Evolutionary conservation across 1,284 basidiomycete genomes (phyloP).

Genomic region (Sphagnurus paluster): DNA sequence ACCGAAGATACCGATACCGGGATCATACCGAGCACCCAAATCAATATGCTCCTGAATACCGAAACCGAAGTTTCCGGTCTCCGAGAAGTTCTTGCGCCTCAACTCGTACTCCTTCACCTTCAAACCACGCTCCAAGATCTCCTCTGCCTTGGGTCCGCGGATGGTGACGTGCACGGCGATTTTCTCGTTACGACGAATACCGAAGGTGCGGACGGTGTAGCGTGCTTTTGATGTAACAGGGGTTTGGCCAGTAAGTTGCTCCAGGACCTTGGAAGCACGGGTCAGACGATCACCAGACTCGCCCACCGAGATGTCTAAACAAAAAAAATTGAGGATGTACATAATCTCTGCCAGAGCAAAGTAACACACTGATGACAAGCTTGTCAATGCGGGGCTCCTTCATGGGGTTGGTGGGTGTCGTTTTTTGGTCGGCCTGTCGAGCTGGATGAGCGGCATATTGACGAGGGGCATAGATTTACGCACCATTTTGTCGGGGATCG

Average conservation of each 20-base stretch:
- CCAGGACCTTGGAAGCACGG: conserved; percentile 98
- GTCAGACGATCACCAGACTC: conserved; percentile 99
- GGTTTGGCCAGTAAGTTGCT: conserved; percentile 99
- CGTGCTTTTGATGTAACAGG: conserved; percentile 99
- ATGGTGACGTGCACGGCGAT: conserved; percentile 99
- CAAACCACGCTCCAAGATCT: conserved; percentile 98
- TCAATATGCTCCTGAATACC: conserved; percentile 99
- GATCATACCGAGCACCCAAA: conserved; percentile 97
- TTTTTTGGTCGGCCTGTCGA: conserved; percentile 85
- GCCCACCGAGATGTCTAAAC: conserved; percentile 96
- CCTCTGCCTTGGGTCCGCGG: conserved; percentile 99
- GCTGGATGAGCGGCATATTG: conserved; percentile 10
- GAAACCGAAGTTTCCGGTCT: conserved; percentile 98
- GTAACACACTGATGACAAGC: conserved; percentile 94
- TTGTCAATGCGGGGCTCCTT: conserved; percentile 98
- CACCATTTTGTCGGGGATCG: conserved; percentile 40
- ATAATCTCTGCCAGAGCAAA: background rate
- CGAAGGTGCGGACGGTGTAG: conserved; percentile 99
- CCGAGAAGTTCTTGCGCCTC: conserved; percentile 91
- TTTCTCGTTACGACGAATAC: conserved; percentile 99
- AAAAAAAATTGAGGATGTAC: conserved; percentile 2
- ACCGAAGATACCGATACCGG: conserved; percentile 95
- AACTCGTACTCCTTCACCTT: conserved; percentile 99
- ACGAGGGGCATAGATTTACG: conserved; percentile 19
- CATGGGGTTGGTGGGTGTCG: conserved; percentile 89